Evolutionary conservation across 2,329 filamentous ascomycete species (phyloP), one percentile per base, ranked within the genome.

Genomic region (Ustulina deusta): DNA sequence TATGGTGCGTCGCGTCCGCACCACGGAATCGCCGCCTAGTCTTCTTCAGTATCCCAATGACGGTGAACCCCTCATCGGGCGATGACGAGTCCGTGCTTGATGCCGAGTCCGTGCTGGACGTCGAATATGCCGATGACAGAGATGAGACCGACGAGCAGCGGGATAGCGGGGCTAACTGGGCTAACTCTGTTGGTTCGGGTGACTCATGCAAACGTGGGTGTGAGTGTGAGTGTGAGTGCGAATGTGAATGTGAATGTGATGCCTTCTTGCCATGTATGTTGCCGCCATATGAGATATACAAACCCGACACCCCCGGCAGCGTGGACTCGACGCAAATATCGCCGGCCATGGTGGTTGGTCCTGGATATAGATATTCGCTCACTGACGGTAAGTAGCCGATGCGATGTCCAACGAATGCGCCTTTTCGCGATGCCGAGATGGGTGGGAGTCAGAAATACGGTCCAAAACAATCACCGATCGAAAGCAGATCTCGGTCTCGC

Each of bases 1-100:
- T 49, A 15, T 17, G 38, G 9, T 11, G 40, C 40, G 40, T 42
- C 27, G 48, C 15, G 27, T 10, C 25, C 7, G 10, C 29, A 6
- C 32, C 10, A n/a, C 32, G 20, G 17, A 17, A 5, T 29, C 15
- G 29, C 22, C 6, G 38, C 6, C 58, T 46, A 17, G 65, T 56
- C 38, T 68, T 68, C 42, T 68, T 68, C 20, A 68, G 13, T 17
- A 68, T 68, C n/a, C 61, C 38, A 5, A 68, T 27, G 0, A 61
- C 25, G 25, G 54, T 20, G 3, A 10, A 38, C 3, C 46, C 29
- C 17, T 32, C 60, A 6, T 54, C 56, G 4, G 54, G 54, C 15
- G 54, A 56, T 6, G 54, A 56, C 2, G 54, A 56, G 15, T 56
- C 60, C 0, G 60, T 55, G 15, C 40, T 58, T 11, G 55, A 61